Conservation (phyloP, 345 rosid species). For the Citrus hindsii region DNA sequence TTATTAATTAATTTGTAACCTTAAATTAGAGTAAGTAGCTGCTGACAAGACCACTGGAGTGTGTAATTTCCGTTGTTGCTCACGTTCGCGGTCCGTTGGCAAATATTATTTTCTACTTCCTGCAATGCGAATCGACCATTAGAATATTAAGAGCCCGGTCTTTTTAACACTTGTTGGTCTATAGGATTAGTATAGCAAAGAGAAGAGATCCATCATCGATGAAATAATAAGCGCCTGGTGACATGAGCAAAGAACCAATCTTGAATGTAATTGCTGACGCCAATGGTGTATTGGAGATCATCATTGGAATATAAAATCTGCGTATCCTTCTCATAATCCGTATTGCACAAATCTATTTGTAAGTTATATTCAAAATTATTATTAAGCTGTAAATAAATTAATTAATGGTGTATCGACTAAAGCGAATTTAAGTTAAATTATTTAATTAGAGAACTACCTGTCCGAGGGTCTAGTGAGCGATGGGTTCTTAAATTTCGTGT, state of each 20-base stretch:
- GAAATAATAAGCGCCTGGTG: conserved; percentile 37
- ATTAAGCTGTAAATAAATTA: too few relatives aligned
- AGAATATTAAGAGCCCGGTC: too few relatives aligned
- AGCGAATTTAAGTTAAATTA: not conserved
- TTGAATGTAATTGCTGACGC: conserved; percentile 36
- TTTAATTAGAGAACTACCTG: conserved; percentile 24
- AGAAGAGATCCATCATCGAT: too few relatives aligned
- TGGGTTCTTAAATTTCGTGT: conserved; percentile 46
- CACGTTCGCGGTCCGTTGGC: conserved; percentile 40
- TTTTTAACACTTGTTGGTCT: not conserved
- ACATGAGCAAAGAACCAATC: conserved; percentile 91
- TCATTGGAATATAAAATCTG: conserved; percentile 43
- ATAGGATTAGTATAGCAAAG: too few relatives aligned
- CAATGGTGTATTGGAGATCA: conserved; percentile 45
- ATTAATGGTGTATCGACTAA: too few relatives aligned
- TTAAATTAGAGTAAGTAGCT: conserved; percentile 41
- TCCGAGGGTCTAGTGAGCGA: conserved; percentile 14
- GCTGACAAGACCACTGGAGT: conserved; percentile 72
- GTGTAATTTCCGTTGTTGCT: conserved; percentile 38
- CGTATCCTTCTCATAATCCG: conserved; percentile 69
- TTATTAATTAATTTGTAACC: conserved; percentile 23
- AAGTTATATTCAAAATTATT: too few relatives aligned
- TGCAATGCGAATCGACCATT: conserved; percentile 4
- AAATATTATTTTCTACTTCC: conserved; percentile 35
- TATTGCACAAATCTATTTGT: conserved; percentile 64